These are phyloP conservation scores for Trichoderma aggressivum DNA, from an alignment of 2,329 filamentous ascomycete species.

Conservation along the genomic window DNA sequence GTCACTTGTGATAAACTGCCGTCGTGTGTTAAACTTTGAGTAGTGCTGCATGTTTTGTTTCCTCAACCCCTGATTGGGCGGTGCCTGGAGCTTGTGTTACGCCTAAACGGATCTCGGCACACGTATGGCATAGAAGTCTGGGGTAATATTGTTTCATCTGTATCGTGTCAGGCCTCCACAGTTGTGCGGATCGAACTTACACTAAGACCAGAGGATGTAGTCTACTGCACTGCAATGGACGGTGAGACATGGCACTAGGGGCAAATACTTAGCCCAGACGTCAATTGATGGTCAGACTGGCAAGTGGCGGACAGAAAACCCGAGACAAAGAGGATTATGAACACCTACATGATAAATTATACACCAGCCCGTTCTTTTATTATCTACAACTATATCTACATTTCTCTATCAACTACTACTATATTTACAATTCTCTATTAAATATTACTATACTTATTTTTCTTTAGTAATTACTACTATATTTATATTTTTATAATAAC, in stretches of 20 bases:
- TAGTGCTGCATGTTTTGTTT: background rate
- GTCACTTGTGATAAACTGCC: background rate
- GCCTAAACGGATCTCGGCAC: background rate
- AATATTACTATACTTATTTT: too few relatives aligned
- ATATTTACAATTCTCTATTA: too few relatives aligned
- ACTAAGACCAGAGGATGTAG: background rate
- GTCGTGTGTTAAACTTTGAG: background rate
- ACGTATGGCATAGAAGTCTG: background rate
- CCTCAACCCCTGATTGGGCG: background rate
- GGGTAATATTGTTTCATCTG: background rate
- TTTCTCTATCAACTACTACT: too few relatives aligned
- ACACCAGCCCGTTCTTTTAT: too few relatives aligned
- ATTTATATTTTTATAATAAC: too few relatives aligned
- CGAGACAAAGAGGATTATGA: too few relatives aligned
- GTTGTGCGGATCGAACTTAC: background rate
- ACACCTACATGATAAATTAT: too few relatives aligned
- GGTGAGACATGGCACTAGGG: background rate
- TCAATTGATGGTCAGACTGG: background rate
- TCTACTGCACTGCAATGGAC: background rate
- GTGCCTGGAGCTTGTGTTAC: background rate
- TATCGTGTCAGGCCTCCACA: background rate
- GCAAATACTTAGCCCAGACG: background rate
- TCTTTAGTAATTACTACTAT: too few relatives aligned
- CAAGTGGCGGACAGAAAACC: too few relatives aligned
- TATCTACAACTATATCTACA: too few relatives aligned